Evolutionary conservation across 2,329 filamentous ascomycete species (phyloP).

Genomic region (Monilinia fructigena): DNA sequence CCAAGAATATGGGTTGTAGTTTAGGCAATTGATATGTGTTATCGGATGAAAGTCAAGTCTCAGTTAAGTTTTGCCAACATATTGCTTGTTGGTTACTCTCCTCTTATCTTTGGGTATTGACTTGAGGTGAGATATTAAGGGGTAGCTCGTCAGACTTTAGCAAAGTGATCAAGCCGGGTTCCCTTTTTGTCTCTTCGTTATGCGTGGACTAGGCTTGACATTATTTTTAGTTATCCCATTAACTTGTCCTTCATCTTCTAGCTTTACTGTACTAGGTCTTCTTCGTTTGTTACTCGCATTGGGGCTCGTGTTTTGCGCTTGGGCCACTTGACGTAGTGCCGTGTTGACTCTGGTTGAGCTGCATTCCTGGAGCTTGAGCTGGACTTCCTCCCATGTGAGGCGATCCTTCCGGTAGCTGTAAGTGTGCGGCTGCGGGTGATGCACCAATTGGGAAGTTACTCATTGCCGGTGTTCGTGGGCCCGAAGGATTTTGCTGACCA

Average conservation of each 20-base stretch:
- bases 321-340: conserved; percentile 65
- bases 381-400: conserved; percentile 59
- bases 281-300: conserved; percentile 44
- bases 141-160: background rate
- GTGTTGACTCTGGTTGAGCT: conserved; percentile 66
- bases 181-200: conserved; percentile 43
- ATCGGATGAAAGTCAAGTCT: background rate
- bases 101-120: background rate
- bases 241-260: conserved; percentile 39
- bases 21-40: conserved; percentile 1
- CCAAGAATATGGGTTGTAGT: background rate
- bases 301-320: conserved; percentile 61
- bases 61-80: background rate
- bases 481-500: conserved; percentile 31
- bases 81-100: background rate
- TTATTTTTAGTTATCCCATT: conserved; percentile 38
- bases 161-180: conserved; percentile 29
- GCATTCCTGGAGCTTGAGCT: conserved; percentile 62
- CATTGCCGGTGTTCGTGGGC: conserved; percentile 39
- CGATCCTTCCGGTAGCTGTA: conserved; percentile 58
- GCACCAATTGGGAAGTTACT: conserved; percentile 54
- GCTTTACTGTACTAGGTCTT: conserved; percentile 43
- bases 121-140: background rate
- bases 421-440: conserved; percentile 59
- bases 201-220: conserved; percentile 45